Evolutionary conservation across 441 rosid genomes (phyloP).

Genomic region (Erodium trifolium): DNA sequence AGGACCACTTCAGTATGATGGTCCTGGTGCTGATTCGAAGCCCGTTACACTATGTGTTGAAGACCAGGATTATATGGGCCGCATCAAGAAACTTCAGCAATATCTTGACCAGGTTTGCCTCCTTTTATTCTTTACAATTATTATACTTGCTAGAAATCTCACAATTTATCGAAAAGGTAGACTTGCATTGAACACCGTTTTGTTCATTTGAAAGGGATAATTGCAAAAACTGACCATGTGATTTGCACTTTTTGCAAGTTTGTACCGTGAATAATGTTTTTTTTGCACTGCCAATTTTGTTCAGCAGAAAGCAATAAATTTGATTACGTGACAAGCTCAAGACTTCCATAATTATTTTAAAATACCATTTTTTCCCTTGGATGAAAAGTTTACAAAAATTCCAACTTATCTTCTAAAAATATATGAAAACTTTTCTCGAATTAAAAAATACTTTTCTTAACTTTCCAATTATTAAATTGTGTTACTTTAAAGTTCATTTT

Average conservation of each 20-base stretch:
- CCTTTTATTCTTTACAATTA: neutral
- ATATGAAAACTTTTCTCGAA: too few relatives aligned
- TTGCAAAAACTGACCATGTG: too few relatives aligned
- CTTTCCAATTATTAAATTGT: neutral
- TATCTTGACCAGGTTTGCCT: conserved; percentile 72
- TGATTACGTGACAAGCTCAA: too few relatives aligned
- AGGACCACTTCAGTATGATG: conserved; percentile 92
- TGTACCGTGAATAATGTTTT: too few relatives aligned
- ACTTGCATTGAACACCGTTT: neutral
- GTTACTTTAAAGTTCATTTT: neutral
- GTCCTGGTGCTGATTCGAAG: conserved; percentile 94
- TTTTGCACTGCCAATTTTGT: too few relatives aligned
- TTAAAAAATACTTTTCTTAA: too few relatives aligned
- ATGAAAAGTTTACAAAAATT: too few relatives aligned
- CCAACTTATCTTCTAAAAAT: too few relatives aligned
- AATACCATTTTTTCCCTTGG: too few relatives aligned
- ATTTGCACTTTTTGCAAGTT: neutral
- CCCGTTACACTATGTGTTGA: conserved; percentile 78
- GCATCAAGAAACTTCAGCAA: conserved; percentile 82
- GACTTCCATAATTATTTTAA: too few relatives aligned
- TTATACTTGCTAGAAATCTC: neutral
- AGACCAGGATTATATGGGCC: conserved; percentile 99
- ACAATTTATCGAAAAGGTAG: neutral
- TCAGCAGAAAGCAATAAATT: too few relatives aligned
- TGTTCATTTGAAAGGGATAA: too few relatives aligned